phyloP scores from a whole-genome alignment of 225 moss, liverwort and hornwort genomes.

The Pseudisothecium myosuroides region DNA sequence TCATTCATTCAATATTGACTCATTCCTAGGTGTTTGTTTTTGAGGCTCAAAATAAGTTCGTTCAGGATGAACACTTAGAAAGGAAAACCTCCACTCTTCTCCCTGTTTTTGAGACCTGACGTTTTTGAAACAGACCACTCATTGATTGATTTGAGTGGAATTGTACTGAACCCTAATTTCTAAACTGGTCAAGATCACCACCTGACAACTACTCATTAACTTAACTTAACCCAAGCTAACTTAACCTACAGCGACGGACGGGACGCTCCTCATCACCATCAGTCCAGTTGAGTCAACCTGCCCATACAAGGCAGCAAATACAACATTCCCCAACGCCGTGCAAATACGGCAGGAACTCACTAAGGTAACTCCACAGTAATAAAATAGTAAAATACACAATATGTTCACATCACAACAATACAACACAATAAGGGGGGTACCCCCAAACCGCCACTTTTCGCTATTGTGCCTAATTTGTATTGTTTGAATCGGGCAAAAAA shows the following conservation, averaged over 20 bases:
- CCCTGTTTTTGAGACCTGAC: neutral
- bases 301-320: too few species aligned
- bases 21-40: too few species aligned
- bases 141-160: neutral
- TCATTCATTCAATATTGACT: too few species aligned
- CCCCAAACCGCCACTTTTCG: too few species aligned
- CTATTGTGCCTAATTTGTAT: too few species aligned
- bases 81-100: neutral
- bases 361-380: neutral
- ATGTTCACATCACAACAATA: neutral
- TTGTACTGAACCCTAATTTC: too few species aligned
- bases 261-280: neutral
- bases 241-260: too few species aligned
- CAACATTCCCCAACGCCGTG: neutral
- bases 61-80: too few species aligned
- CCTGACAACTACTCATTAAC: neutral
- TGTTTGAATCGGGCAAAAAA: fast-evolving
- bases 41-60: too few species aligned
- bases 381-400: neutral
- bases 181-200: neutral
- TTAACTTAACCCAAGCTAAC: neutral
- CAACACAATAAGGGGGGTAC: too few species aligned
- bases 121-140: neutral
- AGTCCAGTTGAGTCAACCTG: neutral
- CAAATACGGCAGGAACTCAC: neutral